Base-by-base conservation (phyloP, 495 filamentous ascomycete species). In the Clohesyomyces aquaticus region DNA sequence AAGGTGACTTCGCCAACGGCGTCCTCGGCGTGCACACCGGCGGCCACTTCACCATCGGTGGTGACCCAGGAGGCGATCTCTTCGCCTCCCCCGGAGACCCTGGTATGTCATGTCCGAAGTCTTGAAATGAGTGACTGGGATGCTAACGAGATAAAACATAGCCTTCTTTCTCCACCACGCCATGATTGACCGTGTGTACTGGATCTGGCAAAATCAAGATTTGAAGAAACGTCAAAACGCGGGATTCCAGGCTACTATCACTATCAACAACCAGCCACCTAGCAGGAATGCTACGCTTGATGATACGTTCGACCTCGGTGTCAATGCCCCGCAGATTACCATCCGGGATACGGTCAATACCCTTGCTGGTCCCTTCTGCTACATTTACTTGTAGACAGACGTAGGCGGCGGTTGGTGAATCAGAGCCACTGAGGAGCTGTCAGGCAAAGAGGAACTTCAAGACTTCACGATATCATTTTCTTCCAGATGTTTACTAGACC, bases 131-230 rank as follows among this genome's bases (percentile, higher is more conserved):
- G n/a, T n/a, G n/a, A n/a, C n/a, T n/a, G n/a, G n/a, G n/a, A 18
- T 23, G 8, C 43, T 8, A n/a, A 47, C n/a, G 8, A 4, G 21
- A 4, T 18, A 4, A 23, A 47, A 6, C 18, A 47, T 38, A 6
- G 80, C 77, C 12, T 91, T 91, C 74, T 91, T 77, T 67, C 78
- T 87, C 21, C 88, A 90, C 72, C 88, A 91, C 71, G 83, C 79
- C 3, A 83, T 84, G 78, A 81, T 92, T 56, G 89, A 91, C 73
- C 82, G 83, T 38, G 69, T 84, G 3, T 91, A 81, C 77, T 87
- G 85, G 82, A 84, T 85, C 25, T 91, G 88, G 88, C 87, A 91
- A 75, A 82, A 78, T 50, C 67, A 82, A 54, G 80, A 89, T 65
- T 71, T 76, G 21, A 51, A 66, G 54, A 74, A 76, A 21, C 75